Conservation (phyloP, 306 rosid genomes). For the Cucumis melo region DNA sequence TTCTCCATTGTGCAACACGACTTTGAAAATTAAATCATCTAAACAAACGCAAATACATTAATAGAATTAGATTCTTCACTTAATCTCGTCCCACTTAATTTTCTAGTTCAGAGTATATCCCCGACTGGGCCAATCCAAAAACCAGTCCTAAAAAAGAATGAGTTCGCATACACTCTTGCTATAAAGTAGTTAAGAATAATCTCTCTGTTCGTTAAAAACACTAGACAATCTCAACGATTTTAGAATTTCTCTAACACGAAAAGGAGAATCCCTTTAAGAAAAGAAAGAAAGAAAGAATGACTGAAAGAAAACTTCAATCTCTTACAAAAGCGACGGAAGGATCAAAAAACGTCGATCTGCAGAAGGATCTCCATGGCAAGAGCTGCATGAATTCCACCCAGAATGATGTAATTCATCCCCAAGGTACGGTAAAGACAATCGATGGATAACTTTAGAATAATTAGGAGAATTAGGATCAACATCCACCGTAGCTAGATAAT, state of each 20-base stretch:
- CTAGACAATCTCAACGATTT: background rate
- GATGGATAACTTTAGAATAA: conserved; percentile 69
- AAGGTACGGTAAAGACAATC: conserved; percentile 44
- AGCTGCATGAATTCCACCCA: conserved; percentile 96
- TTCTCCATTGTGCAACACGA: background rate
- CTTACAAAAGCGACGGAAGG: conserved; percentile 63
- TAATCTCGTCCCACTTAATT: background rate
- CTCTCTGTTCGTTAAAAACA: background rate
- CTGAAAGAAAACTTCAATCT: background rate
- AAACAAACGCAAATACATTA: background rate
- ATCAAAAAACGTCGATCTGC: conserved; percentile 52
- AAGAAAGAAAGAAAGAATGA: too few species aligned
- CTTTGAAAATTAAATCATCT: background rate
- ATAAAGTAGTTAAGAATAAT: background rate
- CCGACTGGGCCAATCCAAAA: background rate
- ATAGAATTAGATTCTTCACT: background rate
- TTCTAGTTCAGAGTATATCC: background rate
- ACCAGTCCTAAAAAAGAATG: background rate
- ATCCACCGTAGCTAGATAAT: conserved; percentile 87
- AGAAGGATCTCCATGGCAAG: conserved; percentile 82
- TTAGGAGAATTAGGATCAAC: conserved; percentile 77
- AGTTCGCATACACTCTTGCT: background rate
- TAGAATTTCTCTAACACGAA: background rate
- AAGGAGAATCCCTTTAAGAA: background rate
- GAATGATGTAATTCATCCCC: conserved; percentile 89